Conservation (phyloP, 2,329 filamentous ascomycete species). For the Aurifilum marmelostoma region DNA sequence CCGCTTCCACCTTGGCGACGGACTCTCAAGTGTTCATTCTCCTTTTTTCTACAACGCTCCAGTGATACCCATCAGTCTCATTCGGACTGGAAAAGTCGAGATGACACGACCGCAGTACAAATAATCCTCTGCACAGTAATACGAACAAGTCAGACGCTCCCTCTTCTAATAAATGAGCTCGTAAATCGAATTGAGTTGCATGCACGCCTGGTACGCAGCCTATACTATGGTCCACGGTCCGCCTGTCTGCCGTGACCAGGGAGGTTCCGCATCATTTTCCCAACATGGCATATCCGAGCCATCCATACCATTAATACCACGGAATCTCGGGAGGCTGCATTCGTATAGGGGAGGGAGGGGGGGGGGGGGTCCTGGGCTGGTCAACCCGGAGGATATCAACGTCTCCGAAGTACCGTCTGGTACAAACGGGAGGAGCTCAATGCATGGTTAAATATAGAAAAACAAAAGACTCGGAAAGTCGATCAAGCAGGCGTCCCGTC, state of each 20-base stretch:
- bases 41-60: neutral
- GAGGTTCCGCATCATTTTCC: neutral
- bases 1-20: neutral
- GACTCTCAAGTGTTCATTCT: neutral
- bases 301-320: neutral
- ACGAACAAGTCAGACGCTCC: neutral
- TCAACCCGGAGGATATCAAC: neutral
- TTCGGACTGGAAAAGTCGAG: neutral
- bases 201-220: neutral
- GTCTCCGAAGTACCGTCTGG: neutral
- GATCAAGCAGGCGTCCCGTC: neutral
- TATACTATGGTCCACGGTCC: neutral
- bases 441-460: neutral
- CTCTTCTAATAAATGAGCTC: neutral
- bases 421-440: neutral
- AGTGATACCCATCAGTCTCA: slow-evolving; percentile 3
- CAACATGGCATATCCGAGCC: neutral
- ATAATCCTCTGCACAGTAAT: neutral
- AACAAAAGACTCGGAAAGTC: neutral
- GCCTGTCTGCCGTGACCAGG: neutral
- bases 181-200: neutral
- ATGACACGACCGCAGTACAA: neutral
- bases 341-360: neutral
- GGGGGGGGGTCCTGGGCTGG: neutral
- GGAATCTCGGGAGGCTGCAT: neutral